Evolutionary conservation across 495 filamentous ascomycete genomes (phyloP), one percentile per base, ranked within the genome.

Genomic region (Baudoinia panamericana): DNA sequence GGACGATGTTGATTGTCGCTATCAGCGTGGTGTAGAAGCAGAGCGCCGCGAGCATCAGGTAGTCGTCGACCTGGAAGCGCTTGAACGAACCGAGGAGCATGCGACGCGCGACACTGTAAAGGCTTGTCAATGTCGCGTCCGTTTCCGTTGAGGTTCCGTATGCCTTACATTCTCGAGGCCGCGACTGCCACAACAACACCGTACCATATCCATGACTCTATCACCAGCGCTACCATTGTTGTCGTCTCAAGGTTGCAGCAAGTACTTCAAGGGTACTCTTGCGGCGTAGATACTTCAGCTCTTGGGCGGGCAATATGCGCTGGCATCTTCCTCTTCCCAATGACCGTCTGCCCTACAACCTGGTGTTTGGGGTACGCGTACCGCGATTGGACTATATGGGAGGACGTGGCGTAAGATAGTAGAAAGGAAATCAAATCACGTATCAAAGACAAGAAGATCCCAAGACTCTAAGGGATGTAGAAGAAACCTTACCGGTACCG

Each of bases 1-100:
- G 55, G 0, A 76, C 69, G 21, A 76, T 60, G 46, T 77, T 76
- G 43, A 78, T 72, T 11, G 63, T 52, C 5, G 66, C 57, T 26
- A 78, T 63, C 5, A 77, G 51, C 12, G 59, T 61, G 2, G 73
- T 77, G 46, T 74, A 75, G 11, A 70, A 66, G 36, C 59, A 48
- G 45, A 76, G 64, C 6, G 68, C 72, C 19, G 64, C 50, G 0
- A 69, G 45, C 66, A 78, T 76, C 13, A 77, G 41, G 55, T 65
- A 76, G 45, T 80, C 75, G 39, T 80, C 73, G 2, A 61, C 20
- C 47, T 75, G 65, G 26, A 75, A 55, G 9, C 60, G 56, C 17
- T 55, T 64, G 28, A 62, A 51, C 0, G 61, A 55, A 6, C 69
- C 65, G 11, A 71, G 52, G 27, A 66, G 62, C 11, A 74, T 35